phyloP scores from a whole-genome alignment of 768 basidiomycete genomes.

The Kwoniella mangroviensis region DNA sequence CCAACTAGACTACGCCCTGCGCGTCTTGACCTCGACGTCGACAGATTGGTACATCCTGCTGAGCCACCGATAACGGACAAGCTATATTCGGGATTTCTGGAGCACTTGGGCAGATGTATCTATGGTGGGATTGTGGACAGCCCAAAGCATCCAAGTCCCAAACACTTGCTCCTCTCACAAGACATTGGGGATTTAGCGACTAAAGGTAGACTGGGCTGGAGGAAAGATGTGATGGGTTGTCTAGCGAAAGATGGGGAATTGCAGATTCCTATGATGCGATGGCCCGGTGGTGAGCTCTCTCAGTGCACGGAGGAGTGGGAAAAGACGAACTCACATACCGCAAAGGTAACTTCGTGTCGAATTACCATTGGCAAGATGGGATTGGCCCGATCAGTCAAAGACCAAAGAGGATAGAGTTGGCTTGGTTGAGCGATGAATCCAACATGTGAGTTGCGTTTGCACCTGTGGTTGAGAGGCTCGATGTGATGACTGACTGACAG shows the following conservation, averaged over 20 bases:
- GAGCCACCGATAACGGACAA: conserved; percentile 60
- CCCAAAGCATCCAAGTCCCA: conserved; percentile 41
- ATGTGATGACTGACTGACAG: not conserved
- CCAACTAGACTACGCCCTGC: conserved; percentile 28
- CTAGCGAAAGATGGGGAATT: conserved; percentile 60
- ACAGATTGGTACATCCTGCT: conserved; percentile 60
- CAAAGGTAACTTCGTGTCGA: conserved; percentile 64
- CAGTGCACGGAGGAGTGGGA: not conserved
- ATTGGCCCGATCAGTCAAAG: conserved; percentile 64
- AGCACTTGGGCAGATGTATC: conserved; percentile 63
- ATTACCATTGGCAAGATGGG: conserved; percentile 68
- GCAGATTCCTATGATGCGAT: conserved; percentile 63
- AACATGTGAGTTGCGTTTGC: conserved; percentile 58
- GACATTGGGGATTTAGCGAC: conserved; percentile 56
- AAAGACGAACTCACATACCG: not conserved
- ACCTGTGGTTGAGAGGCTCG: not conserved
- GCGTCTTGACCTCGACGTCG: conserved; percentile 60
- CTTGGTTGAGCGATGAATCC: conserved; percentile 68
- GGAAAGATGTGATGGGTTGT: conserved; percentile 63
- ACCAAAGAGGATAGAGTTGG: conserved; percentile 66
- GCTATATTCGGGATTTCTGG: conserved; percentile 67
- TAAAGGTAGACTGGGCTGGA: conserved; percentile 62
- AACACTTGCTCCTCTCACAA: conserved; percentile 42
- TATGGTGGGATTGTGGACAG: conserved; percentile 57
- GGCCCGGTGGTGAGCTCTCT: conserved; percentile 63